Conservation (phyloP, 768 basidiomycete genomes). For the Collybia sordida region DNA sequence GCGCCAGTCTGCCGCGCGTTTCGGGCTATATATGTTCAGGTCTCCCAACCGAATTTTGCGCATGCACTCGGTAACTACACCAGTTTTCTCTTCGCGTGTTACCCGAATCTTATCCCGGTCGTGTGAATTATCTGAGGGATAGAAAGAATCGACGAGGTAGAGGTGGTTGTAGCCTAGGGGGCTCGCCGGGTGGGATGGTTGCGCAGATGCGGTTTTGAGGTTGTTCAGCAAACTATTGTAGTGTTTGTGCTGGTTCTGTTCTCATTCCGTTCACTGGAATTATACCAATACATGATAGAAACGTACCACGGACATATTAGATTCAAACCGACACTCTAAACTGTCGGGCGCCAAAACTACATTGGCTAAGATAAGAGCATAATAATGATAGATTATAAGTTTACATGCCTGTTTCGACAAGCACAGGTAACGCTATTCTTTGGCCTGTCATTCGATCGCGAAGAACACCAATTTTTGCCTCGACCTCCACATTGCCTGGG, state of each 20-base stretch:
- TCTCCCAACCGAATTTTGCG: constrained; percentile 84
- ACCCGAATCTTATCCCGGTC: constrained; percentile 72
- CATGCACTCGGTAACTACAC: constrained; percentile 61
- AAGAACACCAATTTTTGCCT: constrained; percentile 86
- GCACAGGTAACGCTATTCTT: constrained; percentile 68
- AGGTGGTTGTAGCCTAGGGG: constrained; percentile 77
- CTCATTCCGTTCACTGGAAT: too few species aligned
- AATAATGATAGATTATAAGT: constrained; percentile 6
- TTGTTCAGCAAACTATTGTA: constrained; percentile 88
- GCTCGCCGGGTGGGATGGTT: constrained; percentile 50
- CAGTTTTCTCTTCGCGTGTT: constrained; percentile 77
- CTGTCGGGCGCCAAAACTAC: constrained; percentile 68
- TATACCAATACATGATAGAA: background rate
- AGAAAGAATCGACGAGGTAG: constrained; percentile 80
- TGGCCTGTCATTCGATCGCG: constrained; percentile 53
- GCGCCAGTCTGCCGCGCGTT: constrained; percentile 84
- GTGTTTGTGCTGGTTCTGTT: constrained; percentile 80
- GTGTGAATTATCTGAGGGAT: constrained; percentile 37
- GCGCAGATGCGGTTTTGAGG: constrained; percentile 57
- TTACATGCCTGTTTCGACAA: constrained; percentile 81
- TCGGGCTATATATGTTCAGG: constrained; percentile 85
- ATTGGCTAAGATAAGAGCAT: constrained; percentile 2
- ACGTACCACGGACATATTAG: constrained; percentile 88
- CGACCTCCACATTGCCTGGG: constrained; percentile 73
- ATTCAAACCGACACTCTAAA: constrained; percentile 76